Evolutionary conservation across 768 basidiomycete species (phyloP), one percentile per base, ranked within the genome.

Genomic region (Rhizopogon vinicolor): DNA sequence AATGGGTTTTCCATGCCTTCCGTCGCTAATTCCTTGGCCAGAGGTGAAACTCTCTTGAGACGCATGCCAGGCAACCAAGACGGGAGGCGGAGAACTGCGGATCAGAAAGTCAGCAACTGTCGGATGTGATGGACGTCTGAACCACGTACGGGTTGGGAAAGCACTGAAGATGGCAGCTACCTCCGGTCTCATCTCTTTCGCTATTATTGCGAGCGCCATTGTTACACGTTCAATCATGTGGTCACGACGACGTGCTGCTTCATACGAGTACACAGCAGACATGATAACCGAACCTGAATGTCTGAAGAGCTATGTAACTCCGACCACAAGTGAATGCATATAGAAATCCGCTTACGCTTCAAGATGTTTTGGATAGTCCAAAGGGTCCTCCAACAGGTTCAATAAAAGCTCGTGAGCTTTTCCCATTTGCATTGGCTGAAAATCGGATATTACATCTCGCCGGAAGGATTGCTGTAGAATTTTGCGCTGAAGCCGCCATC

Each of bases 1-100:
- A 62, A 67, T 5, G 62, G 60, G 18, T 43, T 41, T 14, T 65
- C 64, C 28, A 63, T 51, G 56, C 59, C 58, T 31, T 46, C 54
- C 9, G 28, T 55, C 22, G 39, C 44, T 56, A 55, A 65, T 37
- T 55, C 46, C 28, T 50, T 63, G 39, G 55, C 57, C 13, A 58
- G 48, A 28, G 41, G 52, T 13, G 65, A 67, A 45, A 39, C 25
- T 22, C 50, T 42, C 39, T 58, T 49, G 14, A 55, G 45, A 12
- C 31, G 16, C 33, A 54, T 51, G 5, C 58, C 58, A 43, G 58
- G 58, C 35, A 58, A 40, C 58, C 58, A 58, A 13, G 46, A 19
- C 5, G 58, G 58, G 10, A 58, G 31, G 39, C 40, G 43, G 7
- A 40, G 29, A 33, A 58, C 58, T 58, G 40, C 56, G 35, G n/a